Percentiles rank a stretch among this genome's conserved stretches.
Conservation (phyloP, 148 eudicot species). For the Talinum fruticosum region DNA sequence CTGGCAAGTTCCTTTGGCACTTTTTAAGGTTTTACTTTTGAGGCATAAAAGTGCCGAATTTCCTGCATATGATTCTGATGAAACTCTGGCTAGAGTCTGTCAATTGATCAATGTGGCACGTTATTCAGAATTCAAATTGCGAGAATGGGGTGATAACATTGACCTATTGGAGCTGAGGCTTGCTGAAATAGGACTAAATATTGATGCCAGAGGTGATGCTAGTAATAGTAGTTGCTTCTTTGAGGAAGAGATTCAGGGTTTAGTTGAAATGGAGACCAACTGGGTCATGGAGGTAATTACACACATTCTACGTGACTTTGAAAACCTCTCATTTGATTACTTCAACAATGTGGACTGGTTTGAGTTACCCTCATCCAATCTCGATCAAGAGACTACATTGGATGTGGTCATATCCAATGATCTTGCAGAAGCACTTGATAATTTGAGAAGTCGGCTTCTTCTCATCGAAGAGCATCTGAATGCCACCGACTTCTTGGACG, state of each 20-base stretch:
- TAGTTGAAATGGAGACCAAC: constrained; percentile 43
- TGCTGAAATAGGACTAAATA: constrained; percentile 29
- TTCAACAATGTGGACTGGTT: constrained; percentile 24
- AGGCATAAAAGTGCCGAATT: constrained; percentile 31
- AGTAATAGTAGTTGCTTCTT: constrained; percentile 29
- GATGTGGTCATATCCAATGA: constrained; percentile 32
- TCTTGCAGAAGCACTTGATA: constrained; percentile 42
- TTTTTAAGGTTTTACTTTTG: constrained; percentile 33
- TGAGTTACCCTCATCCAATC: constrained; percentile 13
- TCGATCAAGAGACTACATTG: background rate
- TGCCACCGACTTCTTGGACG: constrained; percentile 40
- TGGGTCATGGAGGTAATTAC: constrained; percentile 44
- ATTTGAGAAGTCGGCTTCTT: constrained; percentile 36
- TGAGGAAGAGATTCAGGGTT: constrained; percentile 42
- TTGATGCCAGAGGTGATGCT: constrained; percentile 6
- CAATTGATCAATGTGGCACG: constrained; percentile 42
- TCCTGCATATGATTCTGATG: constrained; percentile 26
- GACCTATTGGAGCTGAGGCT: constrained; percentile 44
- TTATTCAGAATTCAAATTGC: constrained; percentile 43
- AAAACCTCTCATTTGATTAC: constrained; percentile 31
- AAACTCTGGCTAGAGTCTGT: constrained; percentile 31
- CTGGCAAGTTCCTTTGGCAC: constrained; percentile 35
- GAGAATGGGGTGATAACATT: constrained; percentile 49
- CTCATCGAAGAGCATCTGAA: constrained; percentile 35
- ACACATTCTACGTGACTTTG: constrained; percentile 43